phyloP scores from a whole-genome alignment of 306 rosid genomes.

The Cucurbita argyrosperma region DNA sequence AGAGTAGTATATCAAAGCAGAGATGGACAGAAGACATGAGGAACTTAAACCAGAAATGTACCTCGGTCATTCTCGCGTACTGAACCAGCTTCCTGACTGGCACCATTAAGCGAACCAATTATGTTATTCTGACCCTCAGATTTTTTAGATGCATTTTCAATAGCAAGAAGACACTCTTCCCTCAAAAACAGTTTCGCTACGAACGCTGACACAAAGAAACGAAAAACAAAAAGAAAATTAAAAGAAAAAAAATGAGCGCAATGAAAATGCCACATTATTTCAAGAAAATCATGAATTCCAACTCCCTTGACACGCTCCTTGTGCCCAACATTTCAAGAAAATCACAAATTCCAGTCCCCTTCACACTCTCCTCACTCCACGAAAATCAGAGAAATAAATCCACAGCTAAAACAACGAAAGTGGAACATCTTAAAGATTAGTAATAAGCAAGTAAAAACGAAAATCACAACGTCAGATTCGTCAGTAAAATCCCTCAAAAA shows the following conservation, averaged over 20 bases:
- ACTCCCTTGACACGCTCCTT: neutral
- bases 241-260: neutral
- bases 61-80: constrained; percentile 24
- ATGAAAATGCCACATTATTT: neutral
- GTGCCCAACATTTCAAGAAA: neutral
- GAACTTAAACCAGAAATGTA: neutral
- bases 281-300: neutral
- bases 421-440: neutral
- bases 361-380: neutral
- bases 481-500: neutral
- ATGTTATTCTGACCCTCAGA: constrained; percentile 2
- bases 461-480: neutral
- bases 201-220: constrained; percentile 22
- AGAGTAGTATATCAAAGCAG: neutral
- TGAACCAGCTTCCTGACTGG: constrained; percentile 12
- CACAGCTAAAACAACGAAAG: neutral
- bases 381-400: neutral
- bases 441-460: neutral
- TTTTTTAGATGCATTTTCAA: constrained; percentile 25
- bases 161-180: constrained; percentile 19
- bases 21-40: neutral
- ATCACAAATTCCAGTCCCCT: neutral
- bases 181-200: constrained; percentile 22
- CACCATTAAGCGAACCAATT: neutral
- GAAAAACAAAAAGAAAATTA: neutral